Evolutionary conservation across 108 stramenopile genomes (phyloP), one percentile per base, ranked within the genome.

Genomic region (Schizochytrium sp.): DNA sequence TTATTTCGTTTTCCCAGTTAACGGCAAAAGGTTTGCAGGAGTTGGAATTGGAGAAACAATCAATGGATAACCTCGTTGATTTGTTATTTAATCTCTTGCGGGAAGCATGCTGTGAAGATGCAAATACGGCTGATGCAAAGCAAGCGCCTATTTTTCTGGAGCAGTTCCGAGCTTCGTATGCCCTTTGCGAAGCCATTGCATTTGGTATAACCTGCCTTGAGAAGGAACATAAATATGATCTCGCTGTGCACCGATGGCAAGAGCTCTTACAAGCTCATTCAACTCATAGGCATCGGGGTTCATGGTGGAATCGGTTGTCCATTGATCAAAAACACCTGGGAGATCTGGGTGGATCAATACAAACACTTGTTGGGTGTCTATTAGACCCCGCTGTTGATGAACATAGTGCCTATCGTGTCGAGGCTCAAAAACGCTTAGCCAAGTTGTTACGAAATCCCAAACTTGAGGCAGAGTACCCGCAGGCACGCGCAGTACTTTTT

Each of bases 231-330:
- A 50, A 83, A 0, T 83, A 83, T 28, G 47, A 55, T n/a, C 50
- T 19, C 50, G 76, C 76, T 2, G 76, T 40, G 50, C 76, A 28
- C n/a, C 50, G 47, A 13, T 55, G 47, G 50, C 76, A 28, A 13
- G 50, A 55, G 45, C 76, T 83, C n/a, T 42, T 83, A 40, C 17
- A 50, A n/a, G 38, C 40, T 47, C 53, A 55, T 5, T 12, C 76
- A 47, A 5, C 47, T 47, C 53, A 49, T 55, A 17, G 76, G 47
- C 76, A 53, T 10, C 47, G 50, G 10, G 76, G 76, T 5, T 49
- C 28, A 10, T 83, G 76, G 76, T 83, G 47, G 45, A 83, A 83
- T 40, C 76, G 76, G 13, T 53, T 83, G 10, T 49, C 76, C 12
- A 55, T 83, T 10, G 76, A 83, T 2, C 76, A 55, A 10, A 83